Evolutionary conservation across 495 filamentous ascomycete species (phyloP), one percentile per base, ranked within the genome.

Genomic region (Trichoderma virens): DNA sequence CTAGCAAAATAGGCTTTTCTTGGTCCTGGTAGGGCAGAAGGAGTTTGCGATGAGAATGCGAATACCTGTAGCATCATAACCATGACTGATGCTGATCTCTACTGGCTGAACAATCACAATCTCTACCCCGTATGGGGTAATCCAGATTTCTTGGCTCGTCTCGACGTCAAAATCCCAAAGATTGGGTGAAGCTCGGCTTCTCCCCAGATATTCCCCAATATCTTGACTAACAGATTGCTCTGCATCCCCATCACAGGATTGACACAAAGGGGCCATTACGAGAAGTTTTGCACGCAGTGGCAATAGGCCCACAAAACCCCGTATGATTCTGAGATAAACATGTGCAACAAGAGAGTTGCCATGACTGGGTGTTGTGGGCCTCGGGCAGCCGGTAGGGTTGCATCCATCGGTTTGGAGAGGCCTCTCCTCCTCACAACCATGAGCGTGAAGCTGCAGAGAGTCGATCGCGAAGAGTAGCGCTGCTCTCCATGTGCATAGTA

Each of bases 181-280:
- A 56, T 25, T 56, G 51, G 51, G 5, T 1, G 41, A 45, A 45
- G 41, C 41, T 45, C 41, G 41, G 13, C 13, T 13, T 56, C 51
- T 56, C 51, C 51, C 51, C 51, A 56, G 51, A 56, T 5, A 28
- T 56, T 56, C 51, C 51, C 27, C 51, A 56, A 56, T 56, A 56
- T 56, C 51, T 56, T 56, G 51, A 56, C 51, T 56, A 56, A 56
- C 25, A 56, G 51, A 56, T 56, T 56, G 51, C 51, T 56, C 20
- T 30, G 11, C 51, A 30, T 51, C 51, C 25, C 51, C 51, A 56
- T 56, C 51, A 11, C 51, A 23, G 8, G 18, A n/a, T 20, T 47
- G 18, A 25, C 2, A 5, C 5, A 5, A 23, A 20, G 5, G 18
- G 20, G 20, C 18, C 20, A 23, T 47, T 47, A 47, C 43, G 43